Percentiles rank a stretch among this genome's conserved stretches.
These are phyloP conservation scores for Jamesozyma spencerorum DNA, from an alignment of 805 yeast species.

Conservation along the genomic window DNA sequence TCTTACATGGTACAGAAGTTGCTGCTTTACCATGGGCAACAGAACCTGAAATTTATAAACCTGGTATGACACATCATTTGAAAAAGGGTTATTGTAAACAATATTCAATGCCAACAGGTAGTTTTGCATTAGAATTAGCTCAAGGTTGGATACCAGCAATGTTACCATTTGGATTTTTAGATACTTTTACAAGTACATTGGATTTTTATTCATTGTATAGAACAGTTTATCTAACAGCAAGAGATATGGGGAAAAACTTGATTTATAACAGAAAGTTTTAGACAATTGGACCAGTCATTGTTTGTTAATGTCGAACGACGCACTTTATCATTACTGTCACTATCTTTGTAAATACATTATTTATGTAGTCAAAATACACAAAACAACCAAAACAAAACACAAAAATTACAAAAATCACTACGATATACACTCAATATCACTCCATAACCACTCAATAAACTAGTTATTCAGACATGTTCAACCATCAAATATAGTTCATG, in stretches of 20 bases:
- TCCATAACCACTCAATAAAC: too few relatives aligned
- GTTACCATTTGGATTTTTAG: conserved; percentile 92
- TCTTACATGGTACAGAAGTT: conserved; percentile 65
- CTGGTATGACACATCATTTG: conserved; percentile 84
- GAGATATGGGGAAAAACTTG: conserved; percentile 66
- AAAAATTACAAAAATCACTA: too few relatives aligned
- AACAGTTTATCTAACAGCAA: conserved; percentile 68
- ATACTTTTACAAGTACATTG: conserved; percentile 67
- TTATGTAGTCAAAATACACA: not conserved
- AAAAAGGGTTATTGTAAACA: conserved; percentile 69
- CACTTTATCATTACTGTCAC: too few relatives aligned
- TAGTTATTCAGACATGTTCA: too few relatives aligned
- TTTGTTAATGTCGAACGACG: too few relatives aligned
- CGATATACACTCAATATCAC: too few relatives aligned
- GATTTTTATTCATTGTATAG: conserved; percentile 60
- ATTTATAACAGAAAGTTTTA: conserved; percentile 57
- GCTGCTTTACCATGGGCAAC: conserved; percentile 64
- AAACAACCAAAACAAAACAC: too few relatives aligned
- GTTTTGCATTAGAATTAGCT: conserved; percentile 88
- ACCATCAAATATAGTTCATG: too few relatives aligned
- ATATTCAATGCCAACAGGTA: conserved; percentile 72
- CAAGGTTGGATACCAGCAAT: conserved; percentile 98
- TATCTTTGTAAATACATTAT: too few relatives aligned
- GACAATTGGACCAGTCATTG: not conserved
- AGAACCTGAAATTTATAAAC: conserved; percentile 59